Evolutionary conservation across 2,329 filamentous ascomycete genomes (phyloP), one percentile per base, ranked within the genome.

Genomic region (Claviceps humidiphila): DNA sequence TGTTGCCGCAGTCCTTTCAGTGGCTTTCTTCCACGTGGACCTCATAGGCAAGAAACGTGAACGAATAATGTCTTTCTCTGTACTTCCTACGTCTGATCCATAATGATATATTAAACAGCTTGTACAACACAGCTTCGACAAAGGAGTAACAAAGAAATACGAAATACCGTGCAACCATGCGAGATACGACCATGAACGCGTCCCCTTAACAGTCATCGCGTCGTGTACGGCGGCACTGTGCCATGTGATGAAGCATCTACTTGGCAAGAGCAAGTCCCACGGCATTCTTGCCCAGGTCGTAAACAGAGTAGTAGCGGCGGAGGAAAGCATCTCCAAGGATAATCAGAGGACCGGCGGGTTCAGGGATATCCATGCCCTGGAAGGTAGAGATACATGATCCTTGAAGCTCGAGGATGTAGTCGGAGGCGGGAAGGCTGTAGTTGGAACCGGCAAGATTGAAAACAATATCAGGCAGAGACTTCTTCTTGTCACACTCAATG

Each of bases 311-410:
- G 78, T 84, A 94, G 67, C 78, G 86, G 71, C 89, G 82, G 66
- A 86, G 75, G 78, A 86, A 87, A 48, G 83, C 87, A 69, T 95
- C 89, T 64, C 93, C 93, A 26, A 98, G 83, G 58, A 98, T 98
- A 56, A 89, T 90, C 58, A 98, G 81, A 60, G 93, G 93, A 47
- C 93, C 91, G 54, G 86, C 84, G 41, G 89, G 89, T 65, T 84
- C 86, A 53, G 89, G 85, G 73, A 89, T 83, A 69, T 90, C 93
- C 84, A 97, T 95, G 63, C 89, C 90, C 82, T 95, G 94, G 75
- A 98, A 95, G 61, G 89, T 87, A 57, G 89, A 96, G 71, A 98
- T 95, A 72, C 93, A 98, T 68, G 85, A 91, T 61, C 91, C 93
- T 66, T 90, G 87, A 44, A 96, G 82, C 72, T 98, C 90, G 42